Base-by-base conservation (phyloP, 1,284 basidiomycete genomes). In the Xerocomus amazonicus region DNA sequence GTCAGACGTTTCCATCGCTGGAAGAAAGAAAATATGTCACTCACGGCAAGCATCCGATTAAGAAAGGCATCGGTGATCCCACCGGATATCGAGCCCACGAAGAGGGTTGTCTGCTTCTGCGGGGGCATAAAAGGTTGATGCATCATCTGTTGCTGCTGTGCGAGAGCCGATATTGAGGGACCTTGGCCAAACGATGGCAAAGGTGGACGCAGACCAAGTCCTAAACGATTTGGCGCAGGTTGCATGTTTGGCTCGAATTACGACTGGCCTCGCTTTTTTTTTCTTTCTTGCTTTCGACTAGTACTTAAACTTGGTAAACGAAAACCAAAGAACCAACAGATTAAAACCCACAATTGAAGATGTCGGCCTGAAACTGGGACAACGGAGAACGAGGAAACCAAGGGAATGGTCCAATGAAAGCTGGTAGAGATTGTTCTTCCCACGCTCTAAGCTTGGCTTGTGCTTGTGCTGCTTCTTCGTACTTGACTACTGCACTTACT, bases 51-150 rank as follows among this genome's bases (percentile, higher is more conserved):
- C 35, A 97, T 75, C 51, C 81, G 77, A 57, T 87, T 88, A 43
- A 97, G 69, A 51, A 89, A 90, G 0, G 66, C 58, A 65, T 97
- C 92, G 0, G 84, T 85, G 54, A 97, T 91, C 4, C 94, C 95
- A 23, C 91, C 89, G 1, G 93, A 91, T 67, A 97, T 98, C 56
- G 90, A 90, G n/a, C 94, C 94, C 17, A 97, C 86, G 61, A 97
- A 98, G 12, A 96, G 75, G 0, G 84, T 87, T 2, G 80, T 77
- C 47, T 76, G 70, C 56, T 80, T 84, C 56, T 79, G 79, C 8
- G 81, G 81, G 4, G 80, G 79, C 55, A 62, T 65, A 19, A 80
- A 86, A 27, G 79, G 77, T 65, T 79, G 80, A n/a, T 75, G 69
- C 48, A 69, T 66, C 69, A 74, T 72, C 70, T 89, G 85, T 58